phyloP scores from a whole-genome alignment of 2,329 filamentous ascomycete species.

The Elsinoe perseae region DNA sequence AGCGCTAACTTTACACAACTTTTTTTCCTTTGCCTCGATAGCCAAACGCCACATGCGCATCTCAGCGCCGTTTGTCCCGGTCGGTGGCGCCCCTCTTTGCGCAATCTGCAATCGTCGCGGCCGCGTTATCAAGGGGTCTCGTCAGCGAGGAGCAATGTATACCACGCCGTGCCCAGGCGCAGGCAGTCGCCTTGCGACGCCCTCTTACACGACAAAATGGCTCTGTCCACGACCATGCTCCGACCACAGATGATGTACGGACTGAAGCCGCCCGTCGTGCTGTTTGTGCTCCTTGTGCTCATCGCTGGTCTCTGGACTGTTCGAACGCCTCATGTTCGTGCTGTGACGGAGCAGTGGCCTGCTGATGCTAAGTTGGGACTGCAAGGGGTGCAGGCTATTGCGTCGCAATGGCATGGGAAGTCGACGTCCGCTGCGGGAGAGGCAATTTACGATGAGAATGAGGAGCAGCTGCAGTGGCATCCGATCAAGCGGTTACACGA shows the following conservation, averaged over 20 bases:
- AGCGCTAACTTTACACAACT: neutral
- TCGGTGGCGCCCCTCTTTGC: too few relatives aligned
- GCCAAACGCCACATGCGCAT: neutral
- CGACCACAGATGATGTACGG: neutral
- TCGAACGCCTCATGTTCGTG: neutral
- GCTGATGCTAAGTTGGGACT: neutral
- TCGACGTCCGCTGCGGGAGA: neutral
- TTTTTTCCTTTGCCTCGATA: neutral
- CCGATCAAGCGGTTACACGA: slow-evolving; percentile 4
- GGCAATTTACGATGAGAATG: neutral
- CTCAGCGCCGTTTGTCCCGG: neutral
- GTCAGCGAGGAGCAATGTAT: neutral
- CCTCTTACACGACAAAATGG: neutral
- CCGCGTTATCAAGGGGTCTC: neutral
- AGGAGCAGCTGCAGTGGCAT: neutral
- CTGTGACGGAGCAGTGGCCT: neutral
- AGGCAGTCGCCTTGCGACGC: neutral
- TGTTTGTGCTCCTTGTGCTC: neutral
- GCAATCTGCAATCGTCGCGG: neutral
- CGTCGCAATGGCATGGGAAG: neutral
- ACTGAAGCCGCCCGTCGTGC: neutral
- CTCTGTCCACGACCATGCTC: neutral
- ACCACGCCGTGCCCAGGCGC: neutral
- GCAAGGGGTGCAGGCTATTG: neutral
- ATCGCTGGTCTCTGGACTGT: neutral